These are phyloP conservation scores for Fusarium redolens DNA, from an alignment of 2,329 filamentous ascomycete genomes.

Conservation along the genomic window DNA sequence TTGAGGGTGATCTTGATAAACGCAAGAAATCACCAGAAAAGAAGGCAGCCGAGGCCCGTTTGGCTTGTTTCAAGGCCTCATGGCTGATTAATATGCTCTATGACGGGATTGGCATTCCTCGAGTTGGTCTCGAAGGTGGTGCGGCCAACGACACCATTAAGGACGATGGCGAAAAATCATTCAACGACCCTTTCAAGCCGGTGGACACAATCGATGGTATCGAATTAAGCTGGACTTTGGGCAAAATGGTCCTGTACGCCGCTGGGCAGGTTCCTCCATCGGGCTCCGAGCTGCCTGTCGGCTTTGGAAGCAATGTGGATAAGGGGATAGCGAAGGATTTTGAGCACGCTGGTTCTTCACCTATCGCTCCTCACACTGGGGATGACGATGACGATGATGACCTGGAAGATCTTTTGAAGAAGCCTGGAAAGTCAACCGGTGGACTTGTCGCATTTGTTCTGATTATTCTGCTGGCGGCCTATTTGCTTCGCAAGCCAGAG, in stretches of 20 bases:
- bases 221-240: conserved; percentile 96
- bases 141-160: conserved; percentile 77
- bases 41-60: conserved; percentile 81
- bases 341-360: conserved; percentile 77
- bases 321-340: conserved; percentile 78
- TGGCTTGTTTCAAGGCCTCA: conserved; percentile 97
- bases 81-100: conserved; percentile 98
- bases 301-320: conserved; percentile 87
- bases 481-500: conserved; percentile 83
- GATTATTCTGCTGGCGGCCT: conserved; percentile 75
- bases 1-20: conserved; percentile 72
- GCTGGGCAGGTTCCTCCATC: conserved; percentile 83
- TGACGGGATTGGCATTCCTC: conserved; percentile 92
- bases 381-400: conserved; percentile 64
- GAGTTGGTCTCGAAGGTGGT: conserved; percentile 79
- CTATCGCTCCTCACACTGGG: conserved; percentile 48
- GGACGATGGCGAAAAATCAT: conserved; percentile 74
- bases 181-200: conserved; percentile 87
- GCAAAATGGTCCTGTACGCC: conserved; percentile 96
- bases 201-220: conserved; percentile 91
- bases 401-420: conserved; percentile 74
- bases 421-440: conserved; percentile 75
- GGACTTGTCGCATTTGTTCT: conserved; percentile 82
- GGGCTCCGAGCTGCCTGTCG: conserved; percentile 75
- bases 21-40: conserved; percentile 80